These are phyloP conservation scores for Seminavis robusta DNA, from an alignment of 108 stramenopile species.

Conservation along the genomic window DNA sequence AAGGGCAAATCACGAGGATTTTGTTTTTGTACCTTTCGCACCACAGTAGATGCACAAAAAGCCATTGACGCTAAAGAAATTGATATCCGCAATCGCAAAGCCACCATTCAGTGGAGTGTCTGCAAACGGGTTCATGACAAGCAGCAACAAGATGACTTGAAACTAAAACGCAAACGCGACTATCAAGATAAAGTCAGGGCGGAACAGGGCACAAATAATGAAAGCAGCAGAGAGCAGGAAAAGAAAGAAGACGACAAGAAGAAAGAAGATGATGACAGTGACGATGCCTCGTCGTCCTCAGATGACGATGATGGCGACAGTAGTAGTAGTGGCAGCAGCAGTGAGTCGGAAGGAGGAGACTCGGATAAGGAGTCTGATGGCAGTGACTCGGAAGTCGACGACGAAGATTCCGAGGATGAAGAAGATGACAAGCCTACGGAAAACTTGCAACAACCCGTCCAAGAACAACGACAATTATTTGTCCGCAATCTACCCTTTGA, in stretches of 20 bases:
- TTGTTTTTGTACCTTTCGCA: conserved; percentile 89
- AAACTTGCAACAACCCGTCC: conserved; percentile 13
- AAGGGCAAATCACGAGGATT: conserved; percentile 65
- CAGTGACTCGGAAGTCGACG: neutral
- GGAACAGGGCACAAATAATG: conserved; percentile 3
- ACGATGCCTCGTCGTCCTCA: no score
- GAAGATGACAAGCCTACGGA: conserved; percentile 11
- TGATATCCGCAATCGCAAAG: neutral
- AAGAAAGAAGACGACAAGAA: conserved; percentile 22
- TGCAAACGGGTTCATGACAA: conserved; percentile 2
- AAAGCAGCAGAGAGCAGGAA: conserved; percentile 1
- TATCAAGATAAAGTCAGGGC: neutral
- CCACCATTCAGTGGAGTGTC: neutral
- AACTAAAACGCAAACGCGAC: neutral
- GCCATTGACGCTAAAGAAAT: conserved; percentile 53
- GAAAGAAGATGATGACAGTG: conserved; percentile 26
- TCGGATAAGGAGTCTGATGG: conserved; percentile 2
- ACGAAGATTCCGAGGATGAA: neutral
- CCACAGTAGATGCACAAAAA: conserved; percentile 50
- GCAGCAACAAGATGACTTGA: conserved; percentile 11
- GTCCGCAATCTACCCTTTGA: conserved; percentile 96
- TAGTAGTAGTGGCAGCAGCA: conserved; percentile 9
- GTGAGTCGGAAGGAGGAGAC: conserved; percentile 11
- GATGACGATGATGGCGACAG: conserved; percentile 22
- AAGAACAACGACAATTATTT: conserved; percentile 65